phyloP scores from a whole-genome alignment of 768 basidiomycete species.

The Hypholoma sublateritium region DNA sequence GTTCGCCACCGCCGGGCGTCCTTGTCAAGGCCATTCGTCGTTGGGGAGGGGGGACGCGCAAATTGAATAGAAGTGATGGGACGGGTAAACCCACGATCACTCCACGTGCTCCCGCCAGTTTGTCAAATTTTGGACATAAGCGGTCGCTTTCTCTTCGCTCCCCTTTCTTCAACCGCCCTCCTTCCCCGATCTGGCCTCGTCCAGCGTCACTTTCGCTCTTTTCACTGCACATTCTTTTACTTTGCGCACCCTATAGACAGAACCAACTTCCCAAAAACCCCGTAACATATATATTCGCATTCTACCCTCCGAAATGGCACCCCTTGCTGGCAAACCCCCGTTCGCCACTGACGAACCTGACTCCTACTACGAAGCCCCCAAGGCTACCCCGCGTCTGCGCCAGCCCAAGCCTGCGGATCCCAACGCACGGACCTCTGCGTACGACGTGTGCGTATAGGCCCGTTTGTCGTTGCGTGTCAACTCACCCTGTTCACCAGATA shows the following conservation, averaged over 20 bases:
- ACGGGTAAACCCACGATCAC: neutral
- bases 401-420: constrained; percentile 48
- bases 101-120: neutral
- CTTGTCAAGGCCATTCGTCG: no score
- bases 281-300: neutral
- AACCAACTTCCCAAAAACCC: neutral
- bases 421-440: constrained; percentile 59
- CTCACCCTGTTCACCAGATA: constrained; percentile 43
- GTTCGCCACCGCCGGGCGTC: no score
- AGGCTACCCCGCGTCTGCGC: constrained; percentile 42
- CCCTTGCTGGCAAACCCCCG: constrained; percentile 62
- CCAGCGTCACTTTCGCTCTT: constrained; percentile 4
- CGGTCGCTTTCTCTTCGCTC: neutral
- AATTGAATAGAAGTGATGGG: neutral
- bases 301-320: constrained; percentile 27
- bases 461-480: neutral
- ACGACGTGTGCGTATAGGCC: constrained; percentile 58
- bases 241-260: neutral
- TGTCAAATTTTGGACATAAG: neutral
- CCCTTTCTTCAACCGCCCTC: neutral
- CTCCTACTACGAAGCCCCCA: constrained; percentile 50
- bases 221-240: constrained; percentile 9
- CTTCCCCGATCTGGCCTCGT: neutral
- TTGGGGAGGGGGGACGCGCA: no score
- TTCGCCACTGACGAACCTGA: constrained; percentile 72